Evolutionary conservation across 495 filamentous ascomycete genomes (phyloP), one percentile per base, ranked within the genome.

Genomic region (Penicillium argentinense): DNA sequence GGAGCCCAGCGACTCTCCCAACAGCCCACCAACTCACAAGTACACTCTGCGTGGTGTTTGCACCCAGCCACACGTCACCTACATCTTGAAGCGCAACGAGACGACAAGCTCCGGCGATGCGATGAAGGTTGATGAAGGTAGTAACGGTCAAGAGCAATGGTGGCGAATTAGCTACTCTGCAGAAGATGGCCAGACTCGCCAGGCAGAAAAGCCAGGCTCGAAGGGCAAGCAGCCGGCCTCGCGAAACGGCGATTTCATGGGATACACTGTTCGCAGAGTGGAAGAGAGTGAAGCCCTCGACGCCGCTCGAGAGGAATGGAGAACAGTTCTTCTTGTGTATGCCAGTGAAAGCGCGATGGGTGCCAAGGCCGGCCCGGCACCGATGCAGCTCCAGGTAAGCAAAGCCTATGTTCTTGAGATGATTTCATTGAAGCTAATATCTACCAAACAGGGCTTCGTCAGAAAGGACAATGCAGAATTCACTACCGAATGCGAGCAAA

Each of bases 11-110:
- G 56, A 73, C n/a, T 67, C 76, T 26, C 62, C 69, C 19, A 57
- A 56, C 4, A 65, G 77, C 39, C 68, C 74, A 18, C 64, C 70
- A 43, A 36, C 66, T 40, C 62, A 73, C 57, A 64, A 60, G 46
- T 81, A 81, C 49, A 78, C 72, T 0, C 54, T 81, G 30, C 69
- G 76, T 27, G 78, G 78, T 14, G 72, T 81, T 2, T 76, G 69
- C 39, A 78, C 76, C 2, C 49, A 72, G 29, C 71, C 75, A 2
- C 71, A 80, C 53, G 64, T 76, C 7, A 75, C 69, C 7, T 81
- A 80, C 39, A 63, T 80, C n/a, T 57, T 79, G 30, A 54, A 60
- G n/a, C 60, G 49, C 11, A 29, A 36, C 18, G 26, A 34, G 5
- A 4, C 53, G 8, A 40, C 25, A 26, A 36, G 25, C 3, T 22